A percentile compares a stretch with the other conserved stretches of the same genome.
Conservation (phyloP, 805 yeast species). For the Groenewaldozyma tartarivorans region DNA sequence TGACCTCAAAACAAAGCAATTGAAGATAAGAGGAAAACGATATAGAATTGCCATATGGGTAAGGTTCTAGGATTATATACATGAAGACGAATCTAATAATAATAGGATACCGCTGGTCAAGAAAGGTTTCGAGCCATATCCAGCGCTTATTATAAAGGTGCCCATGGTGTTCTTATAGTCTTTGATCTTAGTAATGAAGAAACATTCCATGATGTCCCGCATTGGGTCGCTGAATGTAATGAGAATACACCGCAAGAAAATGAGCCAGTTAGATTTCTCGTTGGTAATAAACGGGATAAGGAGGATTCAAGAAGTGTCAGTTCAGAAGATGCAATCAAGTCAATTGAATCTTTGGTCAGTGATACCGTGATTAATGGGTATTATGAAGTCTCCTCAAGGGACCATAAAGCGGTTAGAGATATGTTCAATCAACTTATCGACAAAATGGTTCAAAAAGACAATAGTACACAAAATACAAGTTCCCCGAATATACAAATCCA, state of each 20-base stretch:
- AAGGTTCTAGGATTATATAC: neutral
- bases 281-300: conserved; percentile 34
- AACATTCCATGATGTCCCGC: conserved; percentile 31
- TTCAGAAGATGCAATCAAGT: conserved; percentile 31
- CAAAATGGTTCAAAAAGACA: conserved; percentile 30
- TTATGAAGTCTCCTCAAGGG: conserved; percentile 38
- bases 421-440: conserved; percentile 32
- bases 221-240: conserved; percentile 34
- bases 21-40: conserved; percentile 35
- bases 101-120: conserved; percentile 40
- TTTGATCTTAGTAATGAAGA: conserved; percentile 35
- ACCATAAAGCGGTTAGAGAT: conserved; percentile 25
- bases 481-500: neutral
- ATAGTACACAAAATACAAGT: conserved; percentile 15
- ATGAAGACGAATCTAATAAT: neutral
- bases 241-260: conserved; percentile 18
- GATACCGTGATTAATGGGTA: conserved; percentile 28
- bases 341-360: conserved; percentile 16
- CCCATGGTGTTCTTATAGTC: conserved; percentile 36
- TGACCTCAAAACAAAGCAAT: conserved; percentile 36
- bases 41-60: conserved; percentile 38
- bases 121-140: conserved; percentile 39
- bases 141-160: conserved; percentile 37
- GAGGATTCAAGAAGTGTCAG: conserved; percentile 29
- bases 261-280: conserved; percentile 30